These are phyloP conservation scores for Closterium sp. DNA, from an alignment of 139 green algal genomes.

Conservation along the genomic window DNA sequence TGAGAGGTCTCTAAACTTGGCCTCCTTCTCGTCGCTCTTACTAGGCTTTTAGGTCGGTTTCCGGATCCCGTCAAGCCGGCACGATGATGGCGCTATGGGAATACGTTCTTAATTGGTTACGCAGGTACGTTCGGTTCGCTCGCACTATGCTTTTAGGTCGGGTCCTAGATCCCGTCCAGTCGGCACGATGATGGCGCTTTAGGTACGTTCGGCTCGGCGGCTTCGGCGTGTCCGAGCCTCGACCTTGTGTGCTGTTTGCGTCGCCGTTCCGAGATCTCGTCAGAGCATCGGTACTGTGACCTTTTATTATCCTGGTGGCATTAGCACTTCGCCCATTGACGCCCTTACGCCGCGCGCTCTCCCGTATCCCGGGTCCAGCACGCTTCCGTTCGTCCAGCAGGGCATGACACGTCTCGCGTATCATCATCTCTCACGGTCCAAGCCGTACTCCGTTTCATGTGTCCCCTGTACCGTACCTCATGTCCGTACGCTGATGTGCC, in stretches of 20 bases:
- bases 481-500: too few species aligned
- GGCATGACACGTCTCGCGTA: constrained; percentile 97
- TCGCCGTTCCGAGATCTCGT: not conserved
- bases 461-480: too few species aligned
- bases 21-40: too few species aligned
- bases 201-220: not conserved
- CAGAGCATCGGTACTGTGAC: too few species aligned
- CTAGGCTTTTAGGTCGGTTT: too few species aligned
- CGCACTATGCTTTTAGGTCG: not conserved
- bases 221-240: not conserved
- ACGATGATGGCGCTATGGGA: constrained; percentile 22
- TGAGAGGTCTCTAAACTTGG: too few species aligned
- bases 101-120: constrained; percentile 20
- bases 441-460: not conserved
- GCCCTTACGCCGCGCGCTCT: too few species aligned
- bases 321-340: too few species aligned
- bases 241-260: not conserved
- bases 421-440: constrained; percentile 67
- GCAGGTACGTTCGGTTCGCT: not conserved
- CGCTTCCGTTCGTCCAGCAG: constrained; percentile 86
- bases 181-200: too few species aligned
- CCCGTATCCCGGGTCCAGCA: too few species aligned
- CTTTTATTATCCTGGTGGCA: too few species aligned
- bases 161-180: too few species aligned
- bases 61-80: not conserved